A percentile compares a stretch with the other conserved stretches of the same genome.
phyloP scores from a whole-genome alignment of 2,329 filamentous ascomycete species.

The Polychaeton citri region DNA sequence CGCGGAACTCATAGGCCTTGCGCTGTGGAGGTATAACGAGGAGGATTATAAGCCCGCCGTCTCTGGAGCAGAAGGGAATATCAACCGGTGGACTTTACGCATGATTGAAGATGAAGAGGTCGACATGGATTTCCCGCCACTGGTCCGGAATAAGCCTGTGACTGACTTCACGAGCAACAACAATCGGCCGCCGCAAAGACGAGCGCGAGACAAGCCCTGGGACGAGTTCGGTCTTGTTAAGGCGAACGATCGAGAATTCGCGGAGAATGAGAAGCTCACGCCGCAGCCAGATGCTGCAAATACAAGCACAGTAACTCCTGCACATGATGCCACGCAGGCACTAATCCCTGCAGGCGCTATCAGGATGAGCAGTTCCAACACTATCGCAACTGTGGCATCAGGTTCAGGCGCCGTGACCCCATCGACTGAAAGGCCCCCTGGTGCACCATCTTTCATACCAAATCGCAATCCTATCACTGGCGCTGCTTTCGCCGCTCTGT shows the following conservation, averaged over 20 bases:
- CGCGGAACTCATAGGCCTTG: constrained; percentile 68
- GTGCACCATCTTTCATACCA: constrained; percentile 20
- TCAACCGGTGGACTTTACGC: constrained; percentile 70
- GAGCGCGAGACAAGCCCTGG: constrained; percentile 62
- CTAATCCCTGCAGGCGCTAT: background rate
- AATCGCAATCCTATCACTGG: constrained; percentile 39
- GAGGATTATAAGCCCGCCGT: constrained; percentile 60
- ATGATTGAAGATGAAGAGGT: constrained; percentile 79
- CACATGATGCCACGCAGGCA: background rate
- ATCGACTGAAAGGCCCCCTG: constrained; percentile 14
- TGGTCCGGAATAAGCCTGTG: constrained; percentile 62
- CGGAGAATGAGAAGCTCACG: constrained; percentile 55
- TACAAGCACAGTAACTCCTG: constrained; percentile 10
- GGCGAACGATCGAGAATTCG: constrained; percentile 54
- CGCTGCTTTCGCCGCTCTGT: constrained; percentile 33
- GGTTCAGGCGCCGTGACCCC: constrained; percentile 21
- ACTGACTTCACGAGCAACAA: constrained; percentile 67
- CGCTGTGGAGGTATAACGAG: constrained; percentile 64
- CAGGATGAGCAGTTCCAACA: constrained; percentile 20
- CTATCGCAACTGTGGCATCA: constrained; percentile 17
- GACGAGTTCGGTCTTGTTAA: constrained; percentile 72
- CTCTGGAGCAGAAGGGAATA: constrained; percentile 52
- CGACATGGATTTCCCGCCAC: constrained; percentile 70
- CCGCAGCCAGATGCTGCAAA: constrained; percentile 50
- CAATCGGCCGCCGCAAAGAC: constrained; percentile 49